Percentiles rank a stretch among this genome's conserved stretches.
phyloP scores from a whole-genome alignment of 2,329 filamentous ascomycete genomes.

The Cytospora schulzeri region DNA sequence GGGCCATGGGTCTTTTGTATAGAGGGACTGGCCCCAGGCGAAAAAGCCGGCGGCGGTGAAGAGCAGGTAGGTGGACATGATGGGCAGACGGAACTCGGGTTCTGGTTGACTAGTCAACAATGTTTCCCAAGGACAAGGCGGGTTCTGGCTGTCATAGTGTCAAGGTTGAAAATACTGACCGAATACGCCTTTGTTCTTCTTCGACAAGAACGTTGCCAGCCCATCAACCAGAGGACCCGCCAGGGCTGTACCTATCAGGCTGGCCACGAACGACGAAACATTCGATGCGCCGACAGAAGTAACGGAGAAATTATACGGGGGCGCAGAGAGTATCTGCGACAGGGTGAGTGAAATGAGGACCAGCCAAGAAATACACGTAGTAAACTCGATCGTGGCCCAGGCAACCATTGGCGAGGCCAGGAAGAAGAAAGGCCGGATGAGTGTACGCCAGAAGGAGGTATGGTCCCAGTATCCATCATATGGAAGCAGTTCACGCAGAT shows the following conservation, averaged over 20 bases:
- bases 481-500: slow-evolving; percentile 36
- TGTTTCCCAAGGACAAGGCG: no score
- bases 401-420: slow-evolving; percentile 40
- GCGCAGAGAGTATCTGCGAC: slow-evolving; percentile 41
- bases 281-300: slow-evolving; percentile 39
- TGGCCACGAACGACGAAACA: slow-evolving; percentile 39
- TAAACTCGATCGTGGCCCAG: slow-evolving; percentile 44
- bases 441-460: slow-evolving; percentile 40
- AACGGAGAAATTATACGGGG: slow-evolving; percentile 42
- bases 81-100: slow-evolving; percentile 43
- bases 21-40: slow-evolving; percentile 35
- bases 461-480: slow-evolving; percentile 43
- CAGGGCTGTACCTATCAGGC: slow-evolving; percentile 37
- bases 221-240: slow-evolving; percentile 41
- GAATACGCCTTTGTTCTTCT: slow-evolving; percentile 40
- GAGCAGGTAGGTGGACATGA: slow-evolving; percentile 39
- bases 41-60: slow-evolving; percentile 43
- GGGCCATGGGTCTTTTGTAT: slow-evolving; percentile 33
- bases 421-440: slow-evolving; percentile 41
- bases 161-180: slow-evolving; percentile 25
- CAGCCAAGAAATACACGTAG: slow-evolving; percentile 40
- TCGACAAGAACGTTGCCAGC: slow-evolving; percentile 38
- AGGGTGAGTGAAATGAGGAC: slow-evolving; percentile 37
- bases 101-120: slow-evolving; percentile 27
- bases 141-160: not conserved